phyloP scores from a whole-genome alignment of 208 protist species.

The Acanthamoeba culbertsoni region DNA sequence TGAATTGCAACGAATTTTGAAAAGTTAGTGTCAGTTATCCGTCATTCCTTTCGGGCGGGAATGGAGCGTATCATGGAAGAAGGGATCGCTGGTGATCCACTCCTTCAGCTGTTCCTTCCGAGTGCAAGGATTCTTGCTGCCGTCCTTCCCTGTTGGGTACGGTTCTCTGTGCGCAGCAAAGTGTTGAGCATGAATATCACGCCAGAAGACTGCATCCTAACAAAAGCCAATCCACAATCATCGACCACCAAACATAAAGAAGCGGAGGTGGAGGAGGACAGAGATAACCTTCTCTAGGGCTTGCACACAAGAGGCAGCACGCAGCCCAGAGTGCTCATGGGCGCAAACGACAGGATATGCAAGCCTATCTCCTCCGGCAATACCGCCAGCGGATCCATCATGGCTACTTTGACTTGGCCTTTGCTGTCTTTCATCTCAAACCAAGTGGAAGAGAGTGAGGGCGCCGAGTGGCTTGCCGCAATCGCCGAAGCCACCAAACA shows the following conservation, averaged over 20 bases:
- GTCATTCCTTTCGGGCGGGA: too few relatives aligned
- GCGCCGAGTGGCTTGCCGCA: background rate
- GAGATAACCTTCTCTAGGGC: background rate
- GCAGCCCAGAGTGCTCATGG: background rate
- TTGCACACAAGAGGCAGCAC: background rate
- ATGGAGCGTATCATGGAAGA: background rate
- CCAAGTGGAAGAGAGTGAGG: background rate
- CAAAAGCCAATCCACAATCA: too few relatives aligned
- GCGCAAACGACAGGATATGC: background rate
- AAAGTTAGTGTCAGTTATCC: too few relatives aligned
- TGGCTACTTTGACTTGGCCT: background rate
- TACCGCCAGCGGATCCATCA: background rate
- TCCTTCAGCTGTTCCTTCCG: background rate
- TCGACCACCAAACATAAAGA: too few relatives aligned
- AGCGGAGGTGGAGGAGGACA: background rate
- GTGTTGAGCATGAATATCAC: background rate
- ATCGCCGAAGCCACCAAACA: background rate
- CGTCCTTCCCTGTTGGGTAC: background rate
- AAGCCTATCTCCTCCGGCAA: background rate
- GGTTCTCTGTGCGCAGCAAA: background rate
- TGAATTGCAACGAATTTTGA: too few relatives aligned
- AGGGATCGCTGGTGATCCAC: background rate
- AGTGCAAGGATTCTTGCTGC: background rate
- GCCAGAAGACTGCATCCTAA: too few relatives aligned
- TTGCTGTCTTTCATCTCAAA: too few relatives aligned